Conservation (phyloP, 345 rosid genomes). For the Ailanthus altissimus region DNA sequence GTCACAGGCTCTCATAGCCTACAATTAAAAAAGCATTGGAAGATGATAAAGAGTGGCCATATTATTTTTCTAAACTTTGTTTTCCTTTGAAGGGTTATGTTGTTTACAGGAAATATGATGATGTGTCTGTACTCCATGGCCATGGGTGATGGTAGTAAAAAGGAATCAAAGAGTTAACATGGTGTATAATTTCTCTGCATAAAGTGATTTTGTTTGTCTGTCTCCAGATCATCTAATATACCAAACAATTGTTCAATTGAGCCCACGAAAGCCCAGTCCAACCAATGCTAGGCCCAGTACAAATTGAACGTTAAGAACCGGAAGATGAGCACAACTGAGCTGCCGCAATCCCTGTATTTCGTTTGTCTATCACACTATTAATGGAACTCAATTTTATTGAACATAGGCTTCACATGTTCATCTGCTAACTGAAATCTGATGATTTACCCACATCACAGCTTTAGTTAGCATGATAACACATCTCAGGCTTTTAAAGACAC, state of each 20-base stretch:
- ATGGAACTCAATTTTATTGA: too few relatives aligned
- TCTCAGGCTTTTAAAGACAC: not conserved
- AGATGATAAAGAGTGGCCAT: not conserved
- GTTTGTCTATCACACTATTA: too few relatives aligned
- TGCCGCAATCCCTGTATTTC: too few relatives aligned
- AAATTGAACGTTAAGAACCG: not conserved
- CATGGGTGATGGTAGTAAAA: too few relatives aligned
- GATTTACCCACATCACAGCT: not conserved
- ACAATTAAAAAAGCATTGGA: too few relatives aligned
- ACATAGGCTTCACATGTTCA: not conserved
- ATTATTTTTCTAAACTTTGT: not conserved
- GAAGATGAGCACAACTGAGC: not conserved
- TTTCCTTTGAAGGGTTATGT: not conserved
- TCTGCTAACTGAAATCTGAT: not conserved
- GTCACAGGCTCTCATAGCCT: too few relatives aligned
- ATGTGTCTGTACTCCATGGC: not conserved
- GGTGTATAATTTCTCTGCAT: not conserved
- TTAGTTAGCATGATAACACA: not conserved
- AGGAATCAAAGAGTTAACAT: not conserved
- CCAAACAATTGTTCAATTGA: not conserved
- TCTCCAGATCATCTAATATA: not conserved
- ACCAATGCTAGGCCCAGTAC: too few relatives aligned
- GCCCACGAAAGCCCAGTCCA: not conserved
- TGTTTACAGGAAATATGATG: not conserved
- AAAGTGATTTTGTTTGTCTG: not conserved